phyloP scores from a whole-genome alignment of 2,329 filamentous ascomycete species.

The Penicillium sp. region DNA sequence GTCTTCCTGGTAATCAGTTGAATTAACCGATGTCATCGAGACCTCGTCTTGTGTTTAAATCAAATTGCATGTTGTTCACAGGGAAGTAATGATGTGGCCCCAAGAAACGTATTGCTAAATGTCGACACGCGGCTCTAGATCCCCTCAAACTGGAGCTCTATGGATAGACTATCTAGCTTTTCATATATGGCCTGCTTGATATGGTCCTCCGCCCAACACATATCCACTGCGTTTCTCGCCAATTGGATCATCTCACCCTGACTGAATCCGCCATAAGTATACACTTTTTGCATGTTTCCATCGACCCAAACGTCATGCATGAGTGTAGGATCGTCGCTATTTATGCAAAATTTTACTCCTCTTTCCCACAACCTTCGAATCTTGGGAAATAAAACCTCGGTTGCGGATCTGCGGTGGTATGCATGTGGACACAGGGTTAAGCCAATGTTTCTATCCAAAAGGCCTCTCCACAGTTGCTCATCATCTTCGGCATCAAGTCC shows the following conservation, averaged over 20 bases:
- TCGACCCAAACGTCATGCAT: constrained; percentile 54
- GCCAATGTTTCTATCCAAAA: constrained; percentile 35
- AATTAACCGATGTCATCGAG: no score
- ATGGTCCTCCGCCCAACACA: constrained; percentile 48
- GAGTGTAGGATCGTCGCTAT: constrained; percentile 52
- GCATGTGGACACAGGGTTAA: constrained; percentile 47
- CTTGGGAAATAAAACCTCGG: constrained; percentile 46
- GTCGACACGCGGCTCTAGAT: no score
- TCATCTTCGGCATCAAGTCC: constrained; percentile 42
- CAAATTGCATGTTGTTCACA: no score
- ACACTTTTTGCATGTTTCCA: constrained; percentile 49
- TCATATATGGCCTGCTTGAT: constrained; percentile 33
- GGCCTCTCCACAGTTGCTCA: constrained; percentile 32
- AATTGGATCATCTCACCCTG: constrained; percentile 47
- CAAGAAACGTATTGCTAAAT: no score
- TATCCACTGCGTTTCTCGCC: constrained; percentile 45
- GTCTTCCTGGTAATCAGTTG: no score
- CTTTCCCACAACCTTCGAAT: constrained; percentile 46
- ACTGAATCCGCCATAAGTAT: constrained; percentile 42
- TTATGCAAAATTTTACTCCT: constrained; percentile 50
- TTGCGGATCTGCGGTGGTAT: constrained; percentile 42
- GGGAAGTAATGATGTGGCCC: no score
- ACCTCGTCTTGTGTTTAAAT: no score
- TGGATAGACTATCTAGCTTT: constrained; percentile 7
- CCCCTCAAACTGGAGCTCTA: background rate